Evolutionary conservation across 768 basidiomycete species (phyloP).

Genomic region (Mycena indigotica): DNA sequence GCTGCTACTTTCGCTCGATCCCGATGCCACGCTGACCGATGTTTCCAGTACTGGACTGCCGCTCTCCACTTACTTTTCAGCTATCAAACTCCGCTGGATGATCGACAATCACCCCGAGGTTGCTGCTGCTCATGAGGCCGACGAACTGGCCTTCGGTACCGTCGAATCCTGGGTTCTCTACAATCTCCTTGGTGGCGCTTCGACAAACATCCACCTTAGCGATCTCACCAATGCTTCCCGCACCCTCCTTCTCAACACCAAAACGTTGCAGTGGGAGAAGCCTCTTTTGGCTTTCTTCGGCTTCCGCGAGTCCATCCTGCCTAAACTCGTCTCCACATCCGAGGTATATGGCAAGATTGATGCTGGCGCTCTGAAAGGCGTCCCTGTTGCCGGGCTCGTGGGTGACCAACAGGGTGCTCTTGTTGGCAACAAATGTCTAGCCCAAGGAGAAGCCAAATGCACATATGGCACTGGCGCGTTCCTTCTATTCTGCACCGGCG

Average conservation of each 20-base stretch:
- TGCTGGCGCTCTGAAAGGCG: constrained; percentile 65
- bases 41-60: constrained; percentile 79
- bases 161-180: constrained; percentile 91
- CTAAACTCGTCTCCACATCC: constrained; percentile 86
- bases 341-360: constrained; percentile 86
- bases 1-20: constrained; percentile 33
- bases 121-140: constrained; percentile 72
- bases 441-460: constrained; percentile 93
- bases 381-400: constrained; percentile 88
- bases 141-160: constrained; percentile 88
- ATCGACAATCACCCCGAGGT: constrained; percentile 83
- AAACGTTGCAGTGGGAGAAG: constrained; percentile 80
- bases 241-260: constrained; percentile 86
- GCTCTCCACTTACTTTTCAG: constrained; percentile 98
- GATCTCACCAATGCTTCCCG: constrained; percentile 97
- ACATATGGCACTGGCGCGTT: constrained; percentile 99
- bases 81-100: constrained; percentile 96
- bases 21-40: constrained; percentile 20
- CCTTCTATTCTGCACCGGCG: constrained; percentile 91
- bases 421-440: constrained; percentile 93
- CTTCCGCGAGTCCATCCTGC: constrained; percentile 75
- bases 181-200: constrained; percentile 82
- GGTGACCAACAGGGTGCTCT: constrained; percentile 99
- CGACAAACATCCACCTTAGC: constrained; percentile 75
- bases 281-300: constrained; percentile 86